Conservation (phyloP, 495 filamentous ascomycete species). For the Xylaria sp. region DNA sequence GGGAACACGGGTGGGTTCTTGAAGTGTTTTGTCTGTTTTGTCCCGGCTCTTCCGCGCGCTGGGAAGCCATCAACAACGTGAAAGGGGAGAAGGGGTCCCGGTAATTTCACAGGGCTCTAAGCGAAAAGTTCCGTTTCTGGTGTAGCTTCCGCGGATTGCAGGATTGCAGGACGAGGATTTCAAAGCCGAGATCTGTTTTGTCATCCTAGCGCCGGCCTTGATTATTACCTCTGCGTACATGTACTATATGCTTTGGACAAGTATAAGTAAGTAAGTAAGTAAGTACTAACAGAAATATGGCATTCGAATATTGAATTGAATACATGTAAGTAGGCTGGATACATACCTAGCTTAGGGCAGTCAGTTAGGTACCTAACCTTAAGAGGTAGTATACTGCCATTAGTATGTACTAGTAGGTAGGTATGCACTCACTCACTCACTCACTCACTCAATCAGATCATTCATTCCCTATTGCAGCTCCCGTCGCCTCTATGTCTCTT, state of each 20-base stretch:
- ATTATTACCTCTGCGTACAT: no score
- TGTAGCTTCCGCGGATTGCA: not conserved
- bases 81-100: constrained; percentile 9
- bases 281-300: not conserved
- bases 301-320: no score
- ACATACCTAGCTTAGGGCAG: no score
- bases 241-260: not conserved
- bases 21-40: not conserved
- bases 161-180: no score
- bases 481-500: no score
- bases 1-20: not conserved
- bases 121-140: not conserved
- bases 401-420: no score
- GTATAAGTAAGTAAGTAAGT: no score
- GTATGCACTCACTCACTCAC: not conserved
- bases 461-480: no score
- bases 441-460: no score
- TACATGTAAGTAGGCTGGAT: no score
- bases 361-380: no score
- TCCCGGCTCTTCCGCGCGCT: constrained; percentile 15
- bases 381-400: no score
- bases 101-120: not conserved
- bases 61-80: not conserved
- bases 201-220: not conserved
- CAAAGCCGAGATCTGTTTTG: not conserved